Evolutionary conservation across 2,329 filamentous ascomycete species (phyloP), one percentile per base, ranked within the genome.

Genomic region (Karstenula rhodostoma): DNA sequence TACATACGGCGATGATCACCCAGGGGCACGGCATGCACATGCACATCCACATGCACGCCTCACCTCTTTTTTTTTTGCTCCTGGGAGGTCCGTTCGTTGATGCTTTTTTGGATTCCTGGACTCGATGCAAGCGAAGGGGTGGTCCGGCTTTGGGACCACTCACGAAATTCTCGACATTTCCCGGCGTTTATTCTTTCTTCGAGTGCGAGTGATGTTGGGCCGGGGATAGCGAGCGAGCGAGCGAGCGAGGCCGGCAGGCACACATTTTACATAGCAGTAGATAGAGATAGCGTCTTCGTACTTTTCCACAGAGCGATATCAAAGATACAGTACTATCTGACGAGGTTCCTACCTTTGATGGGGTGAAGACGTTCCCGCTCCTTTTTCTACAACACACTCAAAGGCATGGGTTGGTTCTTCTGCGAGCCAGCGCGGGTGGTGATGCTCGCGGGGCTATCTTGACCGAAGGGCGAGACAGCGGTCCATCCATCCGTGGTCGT

Each of bases 211-310:
- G 15, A 25, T 60, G 64, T 63, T 66, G 62, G 60, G 49, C 51
- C 37, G 25, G 37, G 51, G 50, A 47, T 40, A 40, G 35, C 35
- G 17, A 40, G 37, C n/a, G n/a, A n/a, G n/a, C n/a, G n/a, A n/a
- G n/a, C n/a, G n/a, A n/a, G n/a, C n/a, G n/a, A n/a, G n/a, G n/a
- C 29, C 8, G 37, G 37, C 15, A 15, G n/a, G 37, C 15, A 29
- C 32, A 47, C 32, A n/a, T 32, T 44, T 61, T 71, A 67, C 61
- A 71, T 74, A 73, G 68, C 66, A 67, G 68, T 75, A 75, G 71
- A 61, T 74, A 75, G 72, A 75, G 71, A 61, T 74, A 75, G 72
- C 63, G 58, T 60, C 56, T 51, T 56, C 49, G 19, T 35, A n/a
- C 35, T 4, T 23, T 44, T 19, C 27, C 13, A 40, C 32, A 57